Evolutionary conservation across 805 yeast genomes (phyloP), one percentile per base, ranked within the genome.

Genomic region (Lipomyces starkeyi): DNA sequence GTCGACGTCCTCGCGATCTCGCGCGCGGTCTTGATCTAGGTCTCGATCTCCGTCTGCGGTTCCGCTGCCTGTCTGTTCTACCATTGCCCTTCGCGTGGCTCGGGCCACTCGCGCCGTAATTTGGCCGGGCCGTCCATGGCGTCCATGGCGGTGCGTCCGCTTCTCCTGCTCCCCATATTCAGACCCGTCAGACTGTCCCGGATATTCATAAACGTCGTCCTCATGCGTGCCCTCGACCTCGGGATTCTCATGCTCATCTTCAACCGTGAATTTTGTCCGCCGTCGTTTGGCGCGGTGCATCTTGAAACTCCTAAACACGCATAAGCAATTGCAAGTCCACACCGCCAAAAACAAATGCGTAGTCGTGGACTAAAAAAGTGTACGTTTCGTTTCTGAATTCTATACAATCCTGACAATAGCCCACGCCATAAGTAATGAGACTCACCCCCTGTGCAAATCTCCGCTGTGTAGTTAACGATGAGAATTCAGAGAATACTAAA

Each of bases 251-350:
- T 37, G 14, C 4, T 43, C 22, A 17, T 43, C 49, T 6, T 43
- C 49, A 6, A 8, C 22, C 20, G 22, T 6, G 8, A 6, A n/a
- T 25, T 2, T 17, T 17, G 20, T 43, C 49, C 49, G 49, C 22
- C 22, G 22, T 43, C 49, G 49, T 43, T 43, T 43, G 49, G 49
- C 49, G n/a, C 49, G 49, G 22, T 43, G 49, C 49, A 43, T 43
- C 9, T 8, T 7, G 7, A 37, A 11, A 9, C 5, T 37, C 43
- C 43, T 13, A 37, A 35, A 14, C 17, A 2, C 40, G 40, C 14
- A 5, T 43, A 7, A 43, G 49, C 22, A 43, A 43, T 43, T 14
- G 6, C 47, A 34, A 11, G 37, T 34, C 47, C 49, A 14, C 49
- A n/a, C 20, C 2, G 3, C 49, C 7, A 3, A 43, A 43, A n/a